Evolutionary conservation across 495 filamentous ascomycete genomes (phyloP).

Genomic region (Daldinia vernicosa): DNA sequence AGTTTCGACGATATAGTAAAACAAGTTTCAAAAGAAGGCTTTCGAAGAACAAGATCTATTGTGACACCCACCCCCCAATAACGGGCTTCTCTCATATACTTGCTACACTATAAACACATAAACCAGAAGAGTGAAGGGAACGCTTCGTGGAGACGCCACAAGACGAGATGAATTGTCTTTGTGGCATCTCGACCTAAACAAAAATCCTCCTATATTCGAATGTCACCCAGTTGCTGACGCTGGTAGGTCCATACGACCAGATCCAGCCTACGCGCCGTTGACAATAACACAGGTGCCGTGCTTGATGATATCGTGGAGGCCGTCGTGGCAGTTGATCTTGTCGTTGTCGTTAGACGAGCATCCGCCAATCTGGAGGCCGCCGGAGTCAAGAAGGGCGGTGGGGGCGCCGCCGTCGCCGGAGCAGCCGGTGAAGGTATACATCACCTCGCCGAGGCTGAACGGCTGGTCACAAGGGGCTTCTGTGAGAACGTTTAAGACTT

Average conservation of each 20-base stretch:
- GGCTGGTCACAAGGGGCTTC: background rate
- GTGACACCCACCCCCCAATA: background rate
- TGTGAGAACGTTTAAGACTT: conserved; percentile 11
- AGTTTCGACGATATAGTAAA: too few species aligned
- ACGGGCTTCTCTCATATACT: background rate
- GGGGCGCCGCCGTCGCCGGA: background rate
- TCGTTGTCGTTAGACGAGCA: background rate
- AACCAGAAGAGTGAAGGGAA: background rate
- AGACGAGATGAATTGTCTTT: background rate
- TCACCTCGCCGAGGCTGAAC: conserved; percentile 13
- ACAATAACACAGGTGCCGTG: background rate
- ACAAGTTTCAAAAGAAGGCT: too few species aligned
- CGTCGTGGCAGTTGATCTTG: background rate
- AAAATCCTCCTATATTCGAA: too few species aligned
- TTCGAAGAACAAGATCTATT: background rate
- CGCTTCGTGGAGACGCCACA: background rate
- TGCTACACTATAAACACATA: background rate
- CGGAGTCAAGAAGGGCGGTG: background rate
- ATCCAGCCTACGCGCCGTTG: background rate
- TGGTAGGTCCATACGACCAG: background rate
- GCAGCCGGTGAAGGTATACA: conserved; percentile 14
- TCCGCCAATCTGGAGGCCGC: background rate
- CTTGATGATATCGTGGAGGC: background rate
- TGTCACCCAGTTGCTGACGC: background rate
- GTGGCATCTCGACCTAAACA: too few species aligned